These are phyloP conservation scores for Candida sphagnicola DNA, from an alignment of 805 yeast species.

Conservation along the genomic window DNA sequence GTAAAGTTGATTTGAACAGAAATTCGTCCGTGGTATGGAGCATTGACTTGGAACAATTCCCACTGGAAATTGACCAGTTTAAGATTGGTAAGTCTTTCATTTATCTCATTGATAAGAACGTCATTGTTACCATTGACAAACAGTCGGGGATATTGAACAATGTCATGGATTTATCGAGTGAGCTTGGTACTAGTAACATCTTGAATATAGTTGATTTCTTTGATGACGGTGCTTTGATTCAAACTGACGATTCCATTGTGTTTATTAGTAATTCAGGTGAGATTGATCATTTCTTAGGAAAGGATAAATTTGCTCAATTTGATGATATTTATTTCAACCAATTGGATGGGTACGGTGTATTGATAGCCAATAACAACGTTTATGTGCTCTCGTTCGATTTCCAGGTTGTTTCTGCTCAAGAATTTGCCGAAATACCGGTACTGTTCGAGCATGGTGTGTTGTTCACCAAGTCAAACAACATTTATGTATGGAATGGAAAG, in stretches of 20 bases:
- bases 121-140: background rate
- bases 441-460: background rate
- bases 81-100: background rate
- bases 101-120: background rate
- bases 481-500: background rate
- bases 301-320: background rate
- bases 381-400: slow-evolving; percentile 1
- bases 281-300: background rate
- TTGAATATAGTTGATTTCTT: background rate
- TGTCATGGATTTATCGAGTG: background rate
- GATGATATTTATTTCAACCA: background rate
- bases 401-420: background rate
- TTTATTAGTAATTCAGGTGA: background rate
- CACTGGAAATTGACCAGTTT: background rate
- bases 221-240: slow-evolving; percentile 1
- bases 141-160: background rate
- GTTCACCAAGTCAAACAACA: background rate
- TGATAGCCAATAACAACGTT: background rate
- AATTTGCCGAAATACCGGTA: background rate
- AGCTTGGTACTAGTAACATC: background rate
- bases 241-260: background rate
- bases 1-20: slow-evolving; percentile 8
- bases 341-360: background rate
- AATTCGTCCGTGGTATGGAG: slow-evolving; percentile 7
- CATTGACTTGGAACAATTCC: slow-evolving; percentile 4